Conservation (phyloP, 2,329 filamentous ascomycete genomes). For the Daldinia eschscholtzii region DNA sequence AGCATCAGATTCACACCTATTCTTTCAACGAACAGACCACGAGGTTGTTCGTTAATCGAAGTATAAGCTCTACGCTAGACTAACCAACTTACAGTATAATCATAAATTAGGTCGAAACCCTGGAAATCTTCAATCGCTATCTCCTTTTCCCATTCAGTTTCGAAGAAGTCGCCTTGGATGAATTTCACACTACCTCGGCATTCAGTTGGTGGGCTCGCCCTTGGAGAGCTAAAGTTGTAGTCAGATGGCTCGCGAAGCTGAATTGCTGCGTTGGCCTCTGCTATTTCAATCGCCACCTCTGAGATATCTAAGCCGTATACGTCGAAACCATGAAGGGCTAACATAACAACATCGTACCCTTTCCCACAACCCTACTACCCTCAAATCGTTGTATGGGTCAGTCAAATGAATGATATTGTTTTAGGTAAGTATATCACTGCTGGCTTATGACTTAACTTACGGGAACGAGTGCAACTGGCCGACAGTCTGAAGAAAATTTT, state of each 20-base stretch:
- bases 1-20: not conserved
- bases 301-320: constrained; percentile 31
- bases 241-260: constrained; percentile 20
- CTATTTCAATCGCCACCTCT: constrained; percentile 15
- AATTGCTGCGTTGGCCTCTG: constrained; percentile 14
- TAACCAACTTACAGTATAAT: constrained; percentile 27
- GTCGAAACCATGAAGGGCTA: constrained; percentile 30
- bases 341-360: constrained; percentile 32
- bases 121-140: constrained; percentile 12
- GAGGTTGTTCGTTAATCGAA: no score
- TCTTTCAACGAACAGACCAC: not conserved
- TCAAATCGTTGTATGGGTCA: not conserved
- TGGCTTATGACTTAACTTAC: constrained; percentile 7
- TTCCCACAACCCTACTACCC: constrained; percentile 25
- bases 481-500: not conserved
- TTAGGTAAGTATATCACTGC: not conserved
- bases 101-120: constrained; percentile 31
- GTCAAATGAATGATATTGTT: not conserved
- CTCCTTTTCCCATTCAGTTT: constrained; percentile 20
- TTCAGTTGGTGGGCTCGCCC: no score
- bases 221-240: constrained; percentile 20
- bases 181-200: constrained; percentile 16
- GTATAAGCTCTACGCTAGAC: no score
- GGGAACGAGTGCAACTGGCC: constrained; percentile 24
- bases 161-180: constrained; percentile 30